Conservation (phyloP, 1,284 basidiomycete genomes). For the Ganoderma sinense region DNA sequence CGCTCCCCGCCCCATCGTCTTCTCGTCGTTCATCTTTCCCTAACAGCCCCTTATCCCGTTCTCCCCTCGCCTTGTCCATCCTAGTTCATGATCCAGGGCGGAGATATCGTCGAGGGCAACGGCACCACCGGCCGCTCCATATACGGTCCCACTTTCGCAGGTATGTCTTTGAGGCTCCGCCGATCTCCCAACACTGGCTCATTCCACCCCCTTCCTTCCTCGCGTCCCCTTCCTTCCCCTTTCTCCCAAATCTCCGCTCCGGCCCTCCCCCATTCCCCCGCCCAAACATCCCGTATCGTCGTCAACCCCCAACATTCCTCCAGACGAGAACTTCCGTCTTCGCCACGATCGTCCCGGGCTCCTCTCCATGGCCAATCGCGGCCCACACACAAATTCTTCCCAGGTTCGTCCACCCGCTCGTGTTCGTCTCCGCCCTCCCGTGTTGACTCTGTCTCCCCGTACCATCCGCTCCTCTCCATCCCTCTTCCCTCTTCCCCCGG, state of each 20-base stretch:
- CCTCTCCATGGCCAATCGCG: constrained; percentile 70
- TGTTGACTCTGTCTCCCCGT: not conserved
- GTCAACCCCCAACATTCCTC: not conserved
- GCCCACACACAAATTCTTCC: constrained; percentile 60
- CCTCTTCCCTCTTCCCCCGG: not conserved
- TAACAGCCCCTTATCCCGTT: not conserved
- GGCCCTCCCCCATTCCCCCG: constrained; percentile 1
- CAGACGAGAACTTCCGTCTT: constrained; percentile 51
- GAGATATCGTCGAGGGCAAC: constrained; percentile 53
- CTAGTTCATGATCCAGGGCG: constrained; percentile 48
- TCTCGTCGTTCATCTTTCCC: not conserved
- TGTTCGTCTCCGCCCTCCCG: not conserved
- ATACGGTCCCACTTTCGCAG: constrained; percentile 39
- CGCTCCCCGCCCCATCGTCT: constrained; percentile 16
- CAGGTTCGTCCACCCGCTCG: constrained; percentile 46
- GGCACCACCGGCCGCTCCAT: constrained; percentile 66
- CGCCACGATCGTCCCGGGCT: constrained; percentile 53
- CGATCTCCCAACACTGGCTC: constrained; percentile 3
- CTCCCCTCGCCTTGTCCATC: not conserved
- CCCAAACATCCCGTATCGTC: too few species aligned
- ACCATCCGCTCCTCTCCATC: not conserved
- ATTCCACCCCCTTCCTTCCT: not conserved
- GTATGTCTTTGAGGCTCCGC: constrained; percentile 24
- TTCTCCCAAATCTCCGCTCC: not conserved
- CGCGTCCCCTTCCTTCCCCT: constrained; percentile 5